Base-by-base conservation (phyloP, 2,329 filamentous ascomycete species). In the Arthroderma sp. region DNA sequence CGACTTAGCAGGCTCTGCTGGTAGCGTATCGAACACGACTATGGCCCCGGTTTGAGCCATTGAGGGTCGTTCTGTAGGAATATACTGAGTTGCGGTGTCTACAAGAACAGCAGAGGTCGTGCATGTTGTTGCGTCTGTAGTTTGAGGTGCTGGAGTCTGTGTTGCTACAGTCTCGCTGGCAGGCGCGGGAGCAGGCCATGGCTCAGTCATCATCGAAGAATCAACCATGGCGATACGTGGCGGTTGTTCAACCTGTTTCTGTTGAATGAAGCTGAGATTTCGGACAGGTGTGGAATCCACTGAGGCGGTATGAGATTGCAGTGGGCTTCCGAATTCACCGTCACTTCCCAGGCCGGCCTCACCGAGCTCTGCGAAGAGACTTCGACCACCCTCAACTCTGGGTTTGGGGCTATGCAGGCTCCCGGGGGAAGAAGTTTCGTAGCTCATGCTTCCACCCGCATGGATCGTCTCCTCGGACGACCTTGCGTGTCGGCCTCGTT, bases 311-410 rank as follows among this genome's bases (percentile, higher is more conserved):
- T 68, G 67, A 13, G 66, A 66, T 55, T 66, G 59, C 72, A 76
- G 56, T 19, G 70, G 67, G 37, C 68, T 68, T 19, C 68, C 72
- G 57, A 73, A 76, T 25, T 86, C 84, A 61, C 86, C 85, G 59
- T 88, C 87, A 61, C 88, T 87, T 63, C 86, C 85, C 62, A 67
- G 76, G 60, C 82, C 85, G 44, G 96, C 76, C 63, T 89, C 88
- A 56, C 87, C 88, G 43, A 98, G 79, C 71, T 98, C 93, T 41
- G 90, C 90, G 68, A 93, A 95, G 54, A 98, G 77, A 66, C 87
- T 97, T 74, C 95, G 88, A 15, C 82, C 80, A 61, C 76, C 75
- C 54, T 74, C 72, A n/a, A 74, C 75, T 43, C 71, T 73, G 33
- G 72, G 67, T 55, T 73, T 74, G 47, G 71, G 73, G 64, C 69